Evolutionary conservation across 2,329 filamentous ascomycete species (phyloP).

Genomic region (Dactylellina sp.): DNA sequence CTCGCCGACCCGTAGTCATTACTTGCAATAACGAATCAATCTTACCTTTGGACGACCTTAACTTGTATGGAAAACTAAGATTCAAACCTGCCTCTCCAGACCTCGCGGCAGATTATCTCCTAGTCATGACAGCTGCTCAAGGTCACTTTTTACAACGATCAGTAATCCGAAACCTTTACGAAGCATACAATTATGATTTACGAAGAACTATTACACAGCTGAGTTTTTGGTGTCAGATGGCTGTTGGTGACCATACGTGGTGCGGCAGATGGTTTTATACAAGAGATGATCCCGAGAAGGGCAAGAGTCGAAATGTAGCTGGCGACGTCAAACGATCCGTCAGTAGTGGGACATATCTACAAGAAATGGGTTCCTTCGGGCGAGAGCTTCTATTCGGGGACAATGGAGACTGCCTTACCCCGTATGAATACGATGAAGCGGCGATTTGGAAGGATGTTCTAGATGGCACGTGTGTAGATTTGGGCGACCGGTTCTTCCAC

Average conservation of each 20-base stretch:
- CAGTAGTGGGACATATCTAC: constrained; percentile 81
- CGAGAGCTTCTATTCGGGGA: constrained; percentile 69
- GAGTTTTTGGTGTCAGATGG: constrained; percentile 97
- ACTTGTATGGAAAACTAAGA: constrained; percentile 85
- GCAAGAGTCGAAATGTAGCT: constrained; percentile 68
- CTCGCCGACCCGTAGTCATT: constrained; percentile 91
- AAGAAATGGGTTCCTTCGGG: constrained; percentile 81
- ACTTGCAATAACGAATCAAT: constrained; percentile 93
- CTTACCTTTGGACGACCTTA: constrained; percentile 79
- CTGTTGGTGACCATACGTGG: constrained; percentile 85
- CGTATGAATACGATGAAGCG: constrained; percentile 68
- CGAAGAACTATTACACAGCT: constrained; percentile 85
- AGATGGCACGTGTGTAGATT: constrained; percentile 75
- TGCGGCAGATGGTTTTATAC: constrained; percentile 87
- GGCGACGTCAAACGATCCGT: constrained; percentile 79
- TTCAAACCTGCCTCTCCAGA: constrained; percentile 75
- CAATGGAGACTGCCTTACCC: constrained; percentile 61
- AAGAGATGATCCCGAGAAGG: constrained; percentile 78
- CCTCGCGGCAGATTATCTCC: constrained; percentile 80
- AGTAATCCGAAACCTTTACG: constrained; percentile 77
- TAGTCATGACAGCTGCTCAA: constrained; percentile 86
- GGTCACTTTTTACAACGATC: constrained; percentile 80
- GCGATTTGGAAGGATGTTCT: constrained; percentile 75
- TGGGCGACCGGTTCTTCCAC: constrained; percentile 68
- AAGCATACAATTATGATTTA: constrained; percentile 76